Base-by-base conservation (phyloP, 495 filamentous ascomycete species). In the Glutinoglossum americanum region DNA sequence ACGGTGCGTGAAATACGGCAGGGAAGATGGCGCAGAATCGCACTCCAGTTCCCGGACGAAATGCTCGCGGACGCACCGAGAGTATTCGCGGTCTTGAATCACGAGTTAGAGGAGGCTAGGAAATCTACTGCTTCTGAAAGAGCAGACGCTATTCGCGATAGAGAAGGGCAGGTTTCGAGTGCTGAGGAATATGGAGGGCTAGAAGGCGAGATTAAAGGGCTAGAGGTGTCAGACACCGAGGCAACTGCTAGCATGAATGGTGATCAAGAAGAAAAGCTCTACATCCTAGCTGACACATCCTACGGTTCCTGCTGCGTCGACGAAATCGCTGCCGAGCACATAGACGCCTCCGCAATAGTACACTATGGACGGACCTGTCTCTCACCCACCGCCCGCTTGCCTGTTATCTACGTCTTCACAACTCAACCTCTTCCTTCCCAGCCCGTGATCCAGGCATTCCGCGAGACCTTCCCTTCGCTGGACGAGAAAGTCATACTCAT, bases 241-340 rank as follows among this genome's bases (percentile, higher is more conserved):
- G 30, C 57, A 17, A 49, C 62, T 0, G 60, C 67, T 19, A 63
- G 64, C 11, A 59, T 60, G 30, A 37, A 11, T 9, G 55, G 21
- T 5, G n/a, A 0, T 5, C 44, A 59, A 30, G 64, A 73, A 26
- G 72, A 74, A 44, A 79, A 76, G 60, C 73, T 95, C 27, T 92
- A 82, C 62, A 93, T 99, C 60, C 75, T 99, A 41, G 92, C 84
- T 33, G 92, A 99, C 67, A 97, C 92, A 9, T 95, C 89, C 1
- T 99, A 97, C 69, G 90, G 92, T 48, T 79, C 89, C 4, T 99
- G 92, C 71, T 99, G 92, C 66, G 89, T 96, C 54, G 92, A 99
- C 61, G 92, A 99, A 68, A 83, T 97, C 49, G 93, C 92, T 1
- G 92, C 93, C 17, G 90, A 97, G 64, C 93, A 99, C 68, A 83